Base-by-base conservation (phyloP, 2,329 filamentous ascomycete genomes). In the Chalaropsis thielavioides region DNA sequence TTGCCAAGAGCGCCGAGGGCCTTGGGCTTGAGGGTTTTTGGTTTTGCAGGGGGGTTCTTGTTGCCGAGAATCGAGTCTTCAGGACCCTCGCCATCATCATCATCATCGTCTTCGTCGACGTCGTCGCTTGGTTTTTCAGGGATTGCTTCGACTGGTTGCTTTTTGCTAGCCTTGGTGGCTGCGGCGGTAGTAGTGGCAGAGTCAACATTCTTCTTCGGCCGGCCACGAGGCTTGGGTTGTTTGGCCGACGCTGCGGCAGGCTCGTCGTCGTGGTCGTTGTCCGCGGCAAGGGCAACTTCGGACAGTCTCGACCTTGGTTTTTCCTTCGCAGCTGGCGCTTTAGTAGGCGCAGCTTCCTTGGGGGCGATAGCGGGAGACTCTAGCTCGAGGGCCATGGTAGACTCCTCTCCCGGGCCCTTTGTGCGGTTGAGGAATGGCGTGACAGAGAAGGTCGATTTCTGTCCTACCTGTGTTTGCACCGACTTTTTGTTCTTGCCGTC, bases 381-480 rank as follows among this genome's bases (percentile, higher is more conserved):
- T 13, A 65, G 56, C 13, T 44, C 35, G 38, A 65, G 49, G 22
- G 63, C 58, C 41, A 65, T 56, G 24, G 64, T 61, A 10, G 66
- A 54, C 22, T 65, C 66, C 17, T 65, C 66, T 3, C 86, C 67
- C 80, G 72, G 4, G 74, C 63, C 78, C 74, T 81, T 84, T 31
- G 83, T 86, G 62, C 87, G 84, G 74, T 92, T 95, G 68, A 97
- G 79, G 77, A 95, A 96, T 0, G 92, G 92, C 0, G 92, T 97
- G 68, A 96, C 90, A 3, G 91, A 96, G 74, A 97, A 96, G 2
- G 82, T 86, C 0, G 92, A 96, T 74, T 96, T 96, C 72, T 95
- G 90, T 38, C 89, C 90, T 4, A 88, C 78, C 13, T 71, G 64
- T 1, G 75, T 70, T 64, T 84, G 76, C 0, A 82, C 80, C 44